Conservation (phyloP, 1,284 basidiomycete species). For the Athelia psychrophila region DNA sequence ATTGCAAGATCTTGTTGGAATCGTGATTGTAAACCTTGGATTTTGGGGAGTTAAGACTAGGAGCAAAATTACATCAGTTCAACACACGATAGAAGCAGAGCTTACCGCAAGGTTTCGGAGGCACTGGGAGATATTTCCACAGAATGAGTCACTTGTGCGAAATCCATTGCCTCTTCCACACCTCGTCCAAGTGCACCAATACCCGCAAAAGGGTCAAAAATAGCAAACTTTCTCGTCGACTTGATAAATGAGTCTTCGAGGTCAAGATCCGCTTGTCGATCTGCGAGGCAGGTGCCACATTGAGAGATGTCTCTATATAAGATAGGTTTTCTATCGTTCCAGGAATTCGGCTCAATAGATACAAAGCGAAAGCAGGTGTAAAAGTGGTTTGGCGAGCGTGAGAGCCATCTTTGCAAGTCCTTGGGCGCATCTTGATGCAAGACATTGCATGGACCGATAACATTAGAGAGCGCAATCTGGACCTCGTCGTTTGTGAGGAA, state of each 20-base stretch:
- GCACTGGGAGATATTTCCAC: constrained; percentile 71
- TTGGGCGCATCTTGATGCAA: not conserved
- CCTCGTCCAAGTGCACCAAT: constrained; percentile 62
- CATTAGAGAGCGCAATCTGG: not conserved
- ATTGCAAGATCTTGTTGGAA: constrained; percentile 55
- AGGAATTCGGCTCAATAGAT: not conserved
- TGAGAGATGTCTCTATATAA: not conserved
- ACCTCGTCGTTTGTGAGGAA: not conserved
- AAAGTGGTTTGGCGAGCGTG: not conserved
- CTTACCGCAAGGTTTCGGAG: constrained; percentile 58
- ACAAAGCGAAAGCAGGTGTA: not conserved
- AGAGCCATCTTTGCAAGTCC: not conserved
- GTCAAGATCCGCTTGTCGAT: not conserved
- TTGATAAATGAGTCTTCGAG: not conserved
- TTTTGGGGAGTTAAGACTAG: constrained; percentile 43
- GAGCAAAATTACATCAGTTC: constrained; percentile 4
- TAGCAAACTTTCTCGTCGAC: constrained; percentile 8
- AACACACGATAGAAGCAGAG: constrained; percentile 3
- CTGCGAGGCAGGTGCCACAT: not conserved
- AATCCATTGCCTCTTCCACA: constrained; percentile 42
- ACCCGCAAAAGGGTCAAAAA: constrained; percentile 66
- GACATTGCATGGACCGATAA: not conserved
- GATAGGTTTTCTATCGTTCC: not conserved
- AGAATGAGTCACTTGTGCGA: constrained; percentile 57
- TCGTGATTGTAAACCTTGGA: constrained; percentile 54